These are phyloP conservation scores for Przewalskia tangutica DNA, from an alignment of 257 asterid species.

Conservation along the genomic window DNA sequence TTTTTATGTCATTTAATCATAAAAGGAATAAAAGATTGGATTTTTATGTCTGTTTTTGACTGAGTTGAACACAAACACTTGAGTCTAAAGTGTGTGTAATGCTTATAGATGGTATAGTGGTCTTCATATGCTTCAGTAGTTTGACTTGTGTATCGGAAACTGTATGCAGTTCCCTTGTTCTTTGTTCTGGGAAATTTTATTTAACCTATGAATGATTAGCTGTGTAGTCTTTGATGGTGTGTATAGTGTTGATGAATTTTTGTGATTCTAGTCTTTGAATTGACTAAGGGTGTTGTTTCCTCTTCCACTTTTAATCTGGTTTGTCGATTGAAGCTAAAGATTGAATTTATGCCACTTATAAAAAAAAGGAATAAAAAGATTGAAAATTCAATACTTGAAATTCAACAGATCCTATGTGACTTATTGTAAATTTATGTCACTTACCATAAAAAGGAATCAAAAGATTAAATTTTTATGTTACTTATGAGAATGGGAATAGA, in stretches of 20 bases:
- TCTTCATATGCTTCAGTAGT: not conserved
- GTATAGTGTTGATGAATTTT: too few relatives aligned
- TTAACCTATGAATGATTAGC: too few relatives aligned
- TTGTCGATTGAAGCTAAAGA: not conserved
- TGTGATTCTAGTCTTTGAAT: not conserved
- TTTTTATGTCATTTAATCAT: not conserved
- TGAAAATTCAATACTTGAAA: too few relatives aligned
- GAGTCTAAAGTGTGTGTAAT: not conserved
- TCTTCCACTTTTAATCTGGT: not conserved
- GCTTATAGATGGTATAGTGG: not conserved
- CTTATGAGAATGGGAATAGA: too few relatives aligned
- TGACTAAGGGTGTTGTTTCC: not conserved
- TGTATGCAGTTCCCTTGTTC: too few relatives aligned
- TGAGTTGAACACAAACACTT: not conserved
- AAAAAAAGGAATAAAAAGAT: not conserved
- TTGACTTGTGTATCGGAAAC: not conserved
- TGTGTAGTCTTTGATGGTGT: too few relatives aligned
- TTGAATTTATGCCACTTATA: not conserved
- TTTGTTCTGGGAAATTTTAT: too few relatives aligned
- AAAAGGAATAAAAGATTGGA: not conserved
- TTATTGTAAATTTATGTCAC: too few relatives aligned
- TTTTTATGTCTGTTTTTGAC: not conserved
- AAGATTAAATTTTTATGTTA: too few relatives aligned
- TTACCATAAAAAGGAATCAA: too few relatives aligned
- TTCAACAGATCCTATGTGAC: too few relatives aligned